phyloP scores from a whole-genome alignment of 345 rosid genomes.

The Rubroshorea leprosula region DNA sequence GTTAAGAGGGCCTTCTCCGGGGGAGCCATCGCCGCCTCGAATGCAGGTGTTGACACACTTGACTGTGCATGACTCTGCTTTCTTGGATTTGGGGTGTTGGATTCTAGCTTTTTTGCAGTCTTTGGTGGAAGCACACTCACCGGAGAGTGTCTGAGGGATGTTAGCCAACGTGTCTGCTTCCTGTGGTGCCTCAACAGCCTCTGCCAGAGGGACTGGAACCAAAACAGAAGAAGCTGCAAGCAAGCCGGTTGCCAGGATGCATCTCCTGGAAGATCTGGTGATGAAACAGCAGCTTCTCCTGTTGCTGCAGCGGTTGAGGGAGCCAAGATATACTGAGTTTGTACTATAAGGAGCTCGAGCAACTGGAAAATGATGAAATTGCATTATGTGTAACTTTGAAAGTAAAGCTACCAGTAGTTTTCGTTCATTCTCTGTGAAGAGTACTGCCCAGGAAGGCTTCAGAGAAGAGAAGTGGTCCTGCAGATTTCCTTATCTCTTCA shows the following conservation, averaged over 20 bases:
- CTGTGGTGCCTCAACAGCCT: slow-evolving; percentile 25
- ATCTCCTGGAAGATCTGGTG: neutral
- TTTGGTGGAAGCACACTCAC: slow-evolving; percentile 38
- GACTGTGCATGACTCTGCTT: slow-evolving; percentile 77
- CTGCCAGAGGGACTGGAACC: slow-evolving; percentile 25
- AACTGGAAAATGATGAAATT: too few relatives aligned
- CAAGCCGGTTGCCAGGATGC: neutral
- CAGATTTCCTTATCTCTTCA: slow-evolving; percentile 10
- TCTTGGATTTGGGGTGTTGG: slow-evolving; percentile 73
- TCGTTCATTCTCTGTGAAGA: neutral
- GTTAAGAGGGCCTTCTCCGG: slow-evolving; percentile 81
- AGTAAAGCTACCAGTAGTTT: too few relatives aligned
- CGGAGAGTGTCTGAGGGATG: slow-evolving; percentile 74
- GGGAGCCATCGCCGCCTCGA: slow-evolving; percentile 74
- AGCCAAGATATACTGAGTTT: too few relatives aligned
- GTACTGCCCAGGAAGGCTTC: too few relatives aligned
- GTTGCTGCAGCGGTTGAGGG: too few relatives aligned
- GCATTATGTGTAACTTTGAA: too few relatives aligned
- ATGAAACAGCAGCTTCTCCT: too few relatives aligned
- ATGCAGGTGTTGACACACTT: slow-evolving; percentile 83
- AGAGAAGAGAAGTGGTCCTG: neutral
- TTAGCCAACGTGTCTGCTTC: slow-evolving; percentile 58
- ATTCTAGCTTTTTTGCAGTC: slow-evolving; percentile 80
- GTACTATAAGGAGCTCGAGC: too few relatives aligned
- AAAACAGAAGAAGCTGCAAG: slow-evolving; percentile 31